Conservation (phyloP, 768 basidiomycete species). For the Kwoniella dendrophila region DNA sequence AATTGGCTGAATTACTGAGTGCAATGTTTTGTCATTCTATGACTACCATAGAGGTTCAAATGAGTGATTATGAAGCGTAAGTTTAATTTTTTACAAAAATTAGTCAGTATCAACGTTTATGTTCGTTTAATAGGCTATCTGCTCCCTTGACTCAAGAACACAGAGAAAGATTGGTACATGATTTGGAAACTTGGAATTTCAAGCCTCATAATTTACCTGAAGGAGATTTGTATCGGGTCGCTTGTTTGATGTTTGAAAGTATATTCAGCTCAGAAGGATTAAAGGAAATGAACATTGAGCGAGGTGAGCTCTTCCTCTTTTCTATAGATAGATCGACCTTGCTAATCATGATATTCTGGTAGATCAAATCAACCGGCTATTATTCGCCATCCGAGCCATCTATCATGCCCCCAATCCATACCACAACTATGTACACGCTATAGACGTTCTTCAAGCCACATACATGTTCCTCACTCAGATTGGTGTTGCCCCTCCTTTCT, state of each 20-base stretch:
- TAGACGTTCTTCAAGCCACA: constrained; percentile 92
- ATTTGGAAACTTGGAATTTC: constrained; percentile 82
- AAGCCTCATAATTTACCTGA: constrained; percentile 81
- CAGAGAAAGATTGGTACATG: constrained; percentile 67
- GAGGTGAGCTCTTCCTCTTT: constrained; percentile 45
- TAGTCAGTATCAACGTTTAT: background rate
- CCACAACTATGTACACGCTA: constrained; percentile 95
- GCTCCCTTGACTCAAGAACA: constrained; percentile 60
- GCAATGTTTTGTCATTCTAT: constrained; percentile 82
- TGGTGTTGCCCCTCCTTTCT: constrained; percentile 77
- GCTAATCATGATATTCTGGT: constrained; percentile 19
- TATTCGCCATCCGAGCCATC: constrained; percentile 84
- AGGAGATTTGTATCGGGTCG: constrained; percentile 78
- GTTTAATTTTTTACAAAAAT: constrained; percentile 11
- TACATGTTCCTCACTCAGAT: constrained; percentile 80
- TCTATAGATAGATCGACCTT: constrained; percentile 55
- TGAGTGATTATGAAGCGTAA: constrained; percentile 50
- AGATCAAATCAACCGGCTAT: constrained; percentile 76
- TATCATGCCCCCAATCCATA: constrained; percentile 91
- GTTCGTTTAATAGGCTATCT: constrained; percentile 36
- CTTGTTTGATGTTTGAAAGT: constrained; percentile 82
- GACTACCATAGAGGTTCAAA: constrained; percentile 62
- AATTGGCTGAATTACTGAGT: constrained; percentile 76
- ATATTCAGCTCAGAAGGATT: constrained; percentile 75
- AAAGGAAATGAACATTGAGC: constrained; percentile 50